Base-by-base conservation (phyloP, 1,139 yeast species). In the Geotrichum restrictum region DNA sequence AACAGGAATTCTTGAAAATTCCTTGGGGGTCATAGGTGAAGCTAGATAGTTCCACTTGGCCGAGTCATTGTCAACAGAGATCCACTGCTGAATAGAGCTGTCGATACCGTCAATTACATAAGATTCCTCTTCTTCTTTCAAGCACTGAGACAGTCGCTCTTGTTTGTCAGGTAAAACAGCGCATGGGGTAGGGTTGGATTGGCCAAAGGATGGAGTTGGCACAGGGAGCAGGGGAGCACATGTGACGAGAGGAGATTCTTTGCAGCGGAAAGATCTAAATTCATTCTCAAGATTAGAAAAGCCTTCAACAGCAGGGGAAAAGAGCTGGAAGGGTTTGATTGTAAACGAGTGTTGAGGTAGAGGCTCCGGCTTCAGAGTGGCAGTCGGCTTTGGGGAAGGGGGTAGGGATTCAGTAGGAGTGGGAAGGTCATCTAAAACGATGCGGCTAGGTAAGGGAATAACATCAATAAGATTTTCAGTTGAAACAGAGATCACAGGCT, bases 61-160 rank as follows among this genome's bases (percentile, higher is more conserved):
- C 11, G 11, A 13, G 16, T 39, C 8, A 6, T 22, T 32, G n/a
- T 16, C 19, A 10, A 22, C 34, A 7, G 45, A 41, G 45, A 41
- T 22, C 45, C 45, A 41, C 24, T 41, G 33, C 45, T 18, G 34
- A 2, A 41, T 41, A 3, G 45, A n/a, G 18, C 19, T 21, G 21
- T 41, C 45, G 31, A 21, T 41, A 14, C 32, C 45, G 19, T 41
- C 19, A 10, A 41, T 11, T 4, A 16, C 19, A 14, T 21, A 27
- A 21, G 11, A 11, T 7, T 41, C 45, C 5, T 38, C 42, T 41
- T 41, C 43, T n/a, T 39, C 45, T 11, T 16, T 2, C 8, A 37
- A 2, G n/a, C 18, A 37, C 24, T 19, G 22, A 5, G 40, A 37
- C 2, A 37, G 22, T 4, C 24, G 40, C 37, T 34, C 18, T n/a